Conservation (phyloP, 2,329 filamentous ascomycete genomes). For the Rhynchosporium graminicola region DNA sequence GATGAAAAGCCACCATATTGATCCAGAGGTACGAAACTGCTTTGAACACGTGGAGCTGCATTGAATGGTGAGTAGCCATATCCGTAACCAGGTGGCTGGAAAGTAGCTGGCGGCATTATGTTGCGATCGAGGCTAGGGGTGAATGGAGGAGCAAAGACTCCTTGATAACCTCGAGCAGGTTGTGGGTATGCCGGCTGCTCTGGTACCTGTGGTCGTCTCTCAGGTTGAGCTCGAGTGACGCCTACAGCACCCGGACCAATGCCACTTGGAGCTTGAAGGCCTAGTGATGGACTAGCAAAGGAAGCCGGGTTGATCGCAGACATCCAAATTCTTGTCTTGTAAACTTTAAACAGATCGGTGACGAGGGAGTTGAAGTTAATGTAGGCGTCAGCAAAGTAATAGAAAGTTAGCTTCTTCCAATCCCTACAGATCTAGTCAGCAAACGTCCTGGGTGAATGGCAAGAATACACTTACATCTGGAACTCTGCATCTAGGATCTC, state of each 20-base stretch:
- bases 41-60: constrained; percentile 42
- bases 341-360: constrained; percentile 97
- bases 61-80: constrained; percentile 49
- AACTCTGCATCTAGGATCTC: constrained; percentile 98
- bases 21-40: constrained; percentile 47
- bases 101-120: constrained; percentile 44
- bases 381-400: constrained; percentile 97
- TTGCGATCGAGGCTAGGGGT: constrained; percentile 44
- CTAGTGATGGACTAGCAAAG: constrained; percentile 77
- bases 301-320: constrained; percentile 98
- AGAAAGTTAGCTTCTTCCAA: constrained; percentile 98
- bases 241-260: constrained; percentile 68
- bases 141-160: constrained; percentile 49
- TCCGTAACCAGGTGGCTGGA: constrained; percentile 45
- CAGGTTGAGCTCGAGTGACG: constrained; percentile 46
- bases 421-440: constrained; percentile 60
- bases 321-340: constrained; percentile 99
- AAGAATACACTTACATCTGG: constrained; percentile 77
- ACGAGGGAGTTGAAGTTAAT: constrained; percentile 99
- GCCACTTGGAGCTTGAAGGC: constrained; percentile 68
- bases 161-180: constrained; percentile 37
- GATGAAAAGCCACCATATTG: constrained; percentile 47
- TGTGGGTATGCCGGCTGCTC: constrained; percentile 39
- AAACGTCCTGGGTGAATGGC: constrained; percentile 30
- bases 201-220: constrained; percentile 45